phyloP scores from a whole-genome alignment of 768 basidiomycete genomes.

The Harrya chromipes region DNA sequence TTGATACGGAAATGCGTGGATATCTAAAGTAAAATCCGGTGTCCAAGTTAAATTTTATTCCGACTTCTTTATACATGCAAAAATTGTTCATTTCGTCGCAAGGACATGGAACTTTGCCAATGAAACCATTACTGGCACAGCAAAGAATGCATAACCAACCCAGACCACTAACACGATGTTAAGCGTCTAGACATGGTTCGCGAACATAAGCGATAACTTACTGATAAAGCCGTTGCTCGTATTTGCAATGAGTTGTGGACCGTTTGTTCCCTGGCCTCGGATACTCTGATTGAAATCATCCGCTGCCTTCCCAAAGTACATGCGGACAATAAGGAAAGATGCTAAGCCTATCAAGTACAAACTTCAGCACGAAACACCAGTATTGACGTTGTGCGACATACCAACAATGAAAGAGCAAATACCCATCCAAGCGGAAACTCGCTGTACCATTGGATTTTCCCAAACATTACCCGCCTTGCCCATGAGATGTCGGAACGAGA shows the following conservation, averaged over 20 bases:
- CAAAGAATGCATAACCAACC: slow-evolving; percentile 74
- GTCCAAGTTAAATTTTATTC: background rate
- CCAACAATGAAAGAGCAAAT: slow-evolving; percentile 75
- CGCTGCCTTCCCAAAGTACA: slow-evolving; percentile 80
- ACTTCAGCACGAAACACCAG: background rate
- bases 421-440: slow-evolving; percentile 68
- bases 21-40: background rate
- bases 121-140: slow-evolving; percentile 65
- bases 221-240: slow-evolving; percentile 75
- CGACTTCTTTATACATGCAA: background rate
- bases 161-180: slow-evolving; percentile 57
- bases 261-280: slow-evolving; percentile 45
- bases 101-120: slow-evolving; percentile 66
- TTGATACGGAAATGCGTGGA: no score
- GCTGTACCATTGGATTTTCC: slow-evolving; percentile 57
- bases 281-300: slow-evolving; percentile 74
- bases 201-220: slow-evolving; percentile 35
- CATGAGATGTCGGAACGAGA: slow-evolving; percentile 65
- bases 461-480: slow-evolving; percentile 47
- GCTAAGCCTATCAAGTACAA: slow-evolving; percentile 48
- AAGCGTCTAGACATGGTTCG: background rate
- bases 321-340: slow-evolving; percentile 66
- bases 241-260: slow-evolving; percentile 58
- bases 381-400: slow-evolving; percentile 22
- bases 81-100: slow-evolving; percentile 36